Evolutionary conservation across 225 moss, liverwort and hornwort species (phyloP), one percentile per base, ranked within the genome.

Genomic region (Bryum argenteum): DNA sequence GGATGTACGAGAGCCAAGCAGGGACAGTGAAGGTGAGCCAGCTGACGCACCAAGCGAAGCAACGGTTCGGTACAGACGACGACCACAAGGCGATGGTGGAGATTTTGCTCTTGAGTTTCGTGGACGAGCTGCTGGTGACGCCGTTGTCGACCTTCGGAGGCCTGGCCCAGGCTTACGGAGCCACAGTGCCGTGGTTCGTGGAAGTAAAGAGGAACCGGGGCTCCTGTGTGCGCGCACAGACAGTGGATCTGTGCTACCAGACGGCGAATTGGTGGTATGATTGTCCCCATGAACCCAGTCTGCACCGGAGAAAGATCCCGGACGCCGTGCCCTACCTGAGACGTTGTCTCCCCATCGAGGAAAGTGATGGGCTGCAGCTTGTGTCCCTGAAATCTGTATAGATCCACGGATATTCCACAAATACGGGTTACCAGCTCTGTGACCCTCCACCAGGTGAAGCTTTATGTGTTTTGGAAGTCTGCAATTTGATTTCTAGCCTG

Each of bases 121-220:
- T 84, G 74, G 84, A 84, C 14, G 78, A 84, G 40, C 78, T 84
- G 58, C 67, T 84, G 14, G 65, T 81, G 9, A 84, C 84, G 8
- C 84, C 84, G 1, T 51, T 81, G 75, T 84, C 84, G 2, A 84
- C 84, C 5, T 84, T 84, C 42, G 84, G 84, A 71, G 84, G 84
- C 9, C 69, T 84, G 59, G 81, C 84, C 6, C 84, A 84, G 40
- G 80, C 81, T 6, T 84, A 84, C 20, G 84, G 81, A 71, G 81
- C 75, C 47, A 71, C 75, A 20, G 10, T 47, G 3, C 81, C 84
- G 54, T 81, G 81, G 84, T 81, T 84, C 26, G 10, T 84, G 23
- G 75, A 81, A 65, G 71, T 81, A 19, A 84, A 84, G 75, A 61
- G 37, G 54, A 61, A 67, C 4, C 1, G 16, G n/a, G 67, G 53